A percentile compares a stretch with the other conserved stretches of the same genome.
phyloP scores from a whole-genome alignment of 2,329 filamentous ascomycete genomes.

The Penicillium capsulatum region DNA sequence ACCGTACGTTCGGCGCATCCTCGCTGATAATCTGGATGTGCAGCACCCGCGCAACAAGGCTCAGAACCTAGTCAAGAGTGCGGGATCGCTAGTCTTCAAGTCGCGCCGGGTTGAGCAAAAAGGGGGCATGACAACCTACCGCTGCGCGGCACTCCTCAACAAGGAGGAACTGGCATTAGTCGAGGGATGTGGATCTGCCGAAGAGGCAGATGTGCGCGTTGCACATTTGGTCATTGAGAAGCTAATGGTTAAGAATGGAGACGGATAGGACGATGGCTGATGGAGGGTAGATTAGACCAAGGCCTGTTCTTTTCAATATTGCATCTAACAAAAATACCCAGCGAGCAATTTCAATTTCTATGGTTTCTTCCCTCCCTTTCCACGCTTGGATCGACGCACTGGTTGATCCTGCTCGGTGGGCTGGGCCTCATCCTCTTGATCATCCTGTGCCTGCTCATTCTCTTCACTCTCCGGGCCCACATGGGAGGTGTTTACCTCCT shows the following conservation, averaged over 20 bases:
- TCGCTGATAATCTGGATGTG: constrained; percentile 55
- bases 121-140: constrained; percentile 18
- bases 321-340: not conserved
- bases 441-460: constrained; percentile 15
- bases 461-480: constrained; percentile 5
- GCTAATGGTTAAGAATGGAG: not conserved
- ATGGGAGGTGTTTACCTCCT: no score
- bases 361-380: constrained; percentile 23
- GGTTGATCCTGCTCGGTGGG: constrained; percentile 4
- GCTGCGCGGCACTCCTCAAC: constrained; percentile 16
- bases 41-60: constrained; percentile 65
- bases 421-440: constrained; percentile 12
- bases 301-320: constrained; percentile 7
- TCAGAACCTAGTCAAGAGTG: constrained; percentile 50
- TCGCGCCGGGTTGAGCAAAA: constrained; percentile 11
- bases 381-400: constrained; percentile 23
- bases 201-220: constrained; percentile 31
- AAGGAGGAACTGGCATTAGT: constrained; percentile 17
- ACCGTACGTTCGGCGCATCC: constrained; percentile 56
- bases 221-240: constrained; percentile 17
- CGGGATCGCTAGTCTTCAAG: constrained; percentile 14
- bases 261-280: constrained; percentile 11
- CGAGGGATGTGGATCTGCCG: constrained; percentile 23
- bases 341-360: constrained; percentile 9
- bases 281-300: constrained; percentile 7